Evolutionary conservation across 257 asterid species (phyloP).

Genomic region (Nicotiana otophora): DNA sequence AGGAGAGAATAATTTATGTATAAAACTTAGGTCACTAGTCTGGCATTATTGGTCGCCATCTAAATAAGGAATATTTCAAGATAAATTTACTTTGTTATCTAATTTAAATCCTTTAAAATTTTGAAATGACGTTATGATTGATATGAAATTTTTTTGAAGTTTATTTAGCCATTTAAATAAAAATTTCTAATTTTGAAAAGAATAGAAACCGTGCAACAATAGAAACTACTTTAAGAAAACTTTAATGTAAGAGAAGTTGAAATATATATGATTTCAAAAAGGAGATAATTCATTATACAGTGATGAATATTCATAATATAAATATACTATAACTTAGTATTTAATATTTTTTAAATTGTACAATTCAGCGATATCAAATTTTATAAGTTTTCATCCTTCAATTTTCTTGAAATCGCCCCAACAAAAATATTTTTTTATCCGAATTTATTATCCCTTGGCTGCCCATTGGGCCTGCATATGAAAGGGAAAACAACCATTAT

Average conservation of each 20-base stretch:
- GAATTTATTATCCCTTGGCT: too few relatives aligned
- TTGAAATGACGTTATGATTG: background rate
- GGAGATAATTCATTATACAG: background rate
- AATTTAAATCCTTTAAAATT: background rate
- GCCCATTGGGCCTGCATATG: too few relatives aligned
- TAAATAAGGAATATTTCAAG: background rate
- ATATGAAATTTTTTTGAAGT: background rate
- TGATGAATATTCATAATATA: background rate
- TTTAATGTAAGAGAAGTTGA: too few relatives aligned
- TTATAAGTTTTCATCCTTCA: background rate
- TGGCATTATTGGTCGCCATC: background rate
- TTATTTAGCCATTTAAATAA: background rate
- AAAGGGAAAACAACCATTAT: too few relatives aligned
- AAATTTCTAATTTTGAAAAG: background rate
- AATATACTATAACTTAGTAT: background rate
- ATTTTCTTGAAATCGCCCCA: too few relatives aligned
- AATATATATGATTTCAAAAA: background rate
- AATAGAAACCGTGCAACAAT: background rate
- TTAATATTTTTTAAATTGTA: background rate
- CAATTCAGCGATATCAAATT: background rate
- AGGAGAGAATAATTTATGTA: background rate
- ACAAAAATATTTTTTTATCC: too few relatives aligned
- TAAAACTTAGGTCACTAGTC: constrained; percentile 1
- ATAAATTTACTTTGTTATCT: background rate
- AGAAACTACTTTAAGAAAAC: background rate